These are phyloP conservation scores for Nymphaea thermarum DNA, from an alignment of 164 flowering plant genomes.

Conservation along the genomic window DNA sequence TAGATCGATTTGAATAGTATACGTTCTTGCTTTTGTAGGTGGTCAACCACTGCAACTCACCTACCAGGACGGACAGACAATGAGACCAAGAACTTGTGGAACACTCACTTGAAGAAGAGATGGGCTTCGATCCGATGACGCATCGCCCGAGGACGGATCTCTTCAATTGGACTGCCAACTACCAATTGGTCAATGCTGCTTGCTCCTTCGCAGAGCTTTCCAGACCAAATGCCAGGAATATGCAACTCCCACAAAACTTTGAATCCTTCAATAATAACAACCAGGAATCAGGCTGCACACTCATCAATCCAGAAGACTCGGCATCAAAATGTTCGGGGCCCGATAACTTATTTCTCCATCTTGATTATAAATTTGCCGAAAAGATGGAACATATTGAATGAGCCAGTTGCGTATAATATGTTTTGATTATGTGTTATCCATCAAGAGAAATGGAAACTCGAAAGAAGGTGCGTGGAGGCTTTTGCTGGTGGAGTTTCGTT, in stretches of 20 bases:
- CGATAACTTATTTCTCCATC: too few species aligned
- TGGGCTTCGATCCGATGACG: slow-evolving; percentile 83
- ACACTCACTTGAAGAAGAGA: slow-evolving; percentile 73
- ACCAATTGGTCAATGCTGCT: background rate
- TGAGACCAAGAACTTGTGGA: slow-evolving; percentile 79
- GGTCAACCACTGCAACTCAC: slow-evolving; percentile 79
- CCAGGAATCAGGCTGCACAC: background rate
- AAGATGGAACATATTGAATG: too few species aligned
- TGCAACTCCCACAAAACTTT: background rate
- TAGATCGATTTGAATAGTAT: too few species aligned
- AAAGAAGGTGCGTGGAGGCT: too few species aligned
- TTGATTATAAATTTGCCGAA: too few species aligned
- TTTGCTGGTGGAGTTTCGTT: too few species aligned
- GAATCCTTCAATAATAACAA: background rate
- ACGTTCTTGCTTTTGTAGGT: slow-evolving; percentile 19
- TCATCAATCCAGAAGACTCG: background rate
- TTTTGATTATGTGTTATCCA: too few species aligned
- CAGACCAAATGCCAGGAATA: background rate
- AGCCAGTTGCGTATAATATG: too few species aligned
- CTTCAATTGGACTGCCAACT: slow-evolving; percentile 17
- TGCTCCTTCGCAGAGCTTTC: background rate
- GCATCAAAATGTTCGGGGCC: background rate
- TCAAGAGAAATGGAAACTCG: too few species aligned
- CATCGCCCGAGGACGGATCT: slow-evolving; percentile 65
- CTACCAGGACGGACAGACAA: slow-evolving; percentile 78